Evolutionary conservation across 2,329 filamentous ascomycete genomes (phyloP).

Genomic region (Epichloe uncinata): DNA sequence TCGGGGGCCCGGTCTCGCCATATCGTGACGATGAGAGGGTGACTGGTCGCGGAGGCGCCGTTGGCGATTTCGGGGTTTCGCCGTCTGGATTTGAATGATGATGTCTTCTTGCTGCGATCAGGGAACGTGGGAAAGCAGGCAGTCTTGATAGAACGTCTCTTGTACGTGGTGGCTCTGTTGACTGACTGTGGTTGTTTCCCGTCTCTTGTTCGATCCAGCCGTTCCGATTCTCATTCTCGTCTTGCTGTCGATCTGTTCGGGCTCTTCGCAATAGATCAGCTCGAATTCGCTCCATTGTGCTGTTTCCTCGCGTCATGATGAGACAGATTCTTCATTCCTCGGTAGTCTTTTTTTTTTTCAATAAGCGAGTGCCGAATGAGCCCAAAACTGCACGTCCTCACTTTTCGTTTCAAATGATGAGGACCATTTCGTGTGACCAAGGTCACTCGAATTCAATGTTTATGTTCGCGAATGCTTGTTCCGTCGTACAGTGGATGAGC

Average conservation of each 20-base stretch:
- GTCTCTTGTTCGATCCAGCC: neutral
- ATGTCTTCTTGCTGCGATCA: neutral
- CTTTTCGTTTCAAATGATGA: no score
- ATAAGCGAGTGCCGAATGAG: no score
- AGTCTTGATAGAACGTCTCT: no score
- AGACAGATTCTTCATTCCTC: neutral
- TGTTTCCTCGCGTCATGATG: conserved; percentile 11
- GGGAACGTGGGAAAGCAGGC: neutral
- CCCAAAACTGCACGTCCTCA: no score
- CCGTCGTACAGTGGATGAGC: no score
- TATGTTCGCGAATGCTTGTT: no score
- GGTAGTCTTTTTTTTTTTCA: neutral
- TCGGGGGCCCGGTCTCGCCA: conserved; percentile 3
- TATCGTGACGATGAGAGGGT: conserved; percentile 2
- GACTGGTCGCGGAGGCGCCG: conserved; percentile 13
- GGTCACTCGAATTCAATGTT: no score
- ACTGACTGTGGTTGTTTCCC: neutral
- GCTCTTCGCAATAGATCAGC: conserved; percentile 20
- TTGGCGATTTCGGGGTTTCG: conserved; percentile 35
- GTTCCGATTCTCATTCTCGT: neutral
- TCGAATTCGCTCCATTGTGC: conserved; percentile 20
- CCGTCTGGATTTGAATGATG: neutral
- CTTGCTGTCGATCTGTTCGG: conserved; percentile 12
- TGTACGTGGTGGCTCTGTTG: neutral
- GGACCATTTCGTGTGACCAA: no score